Conservation (phyloP, 2,329 filamentous ascomycete genomes). For the Rutstroemia sp. region DNA sequence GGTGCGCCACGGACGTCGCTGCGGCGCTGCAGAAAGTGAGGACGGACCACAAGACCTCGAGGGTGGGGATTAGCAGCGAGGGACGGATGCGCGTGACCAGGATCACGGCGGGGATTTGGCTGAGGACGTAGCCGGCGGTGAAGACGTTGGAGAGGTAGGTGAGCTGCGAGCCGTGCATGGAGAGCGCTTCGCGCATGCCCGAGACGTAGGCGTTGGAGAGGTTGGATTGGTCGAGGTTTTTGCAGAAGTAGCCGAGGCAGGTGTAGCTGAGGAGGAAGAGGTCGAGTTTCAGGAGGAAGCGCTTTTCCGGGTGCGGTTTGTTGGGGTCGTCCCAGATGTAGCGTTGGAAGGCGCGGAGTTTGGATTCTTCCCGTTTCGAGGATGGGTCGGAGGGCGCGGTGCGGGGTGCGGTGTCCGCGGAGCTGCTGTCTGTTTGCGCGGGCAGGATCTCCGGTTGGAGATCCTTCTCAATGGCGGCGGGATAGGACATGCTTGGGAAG, state of each 20-base stretch:
- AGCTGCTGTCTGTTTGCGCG: not conserved
- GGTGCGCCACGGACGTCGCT: constrained; percentile 29
- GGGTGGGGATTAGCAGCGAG: constrained; percentile 20
- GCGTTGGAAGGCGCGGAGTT: constrained; percentile 14
- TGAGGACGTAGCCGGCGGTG: constrained; percentile 33
- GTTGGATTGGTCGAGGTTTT: constrained; percentile 34
- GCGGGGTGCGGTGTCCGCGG: not conserved
- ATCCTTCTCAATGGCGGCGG: not conserved
- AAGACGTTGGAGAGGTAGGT: constrained; percentile 47
- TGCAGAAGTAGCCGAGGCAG: constrained; percentile 40
- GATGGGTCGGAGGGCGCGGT: not conserved
- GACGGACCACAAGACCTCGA: constrained; percentile 22
- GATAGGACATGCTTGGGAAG: not conserved
- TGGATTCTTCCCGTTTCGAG: constrained; percentile 16
- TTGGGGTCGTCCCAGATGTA: constrained; percentile 29
- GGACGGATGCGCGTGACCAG: constrained; percentile 18
- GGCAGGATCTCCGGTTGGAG: not conserved
- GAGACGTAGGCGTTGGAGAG: constrained; percentile 34
- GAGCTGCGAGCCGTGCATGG: constrained; percentile 45
- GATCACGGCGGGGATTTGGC: constrained; percentile 20
- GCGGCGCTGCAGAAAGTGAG: constrained; percentile 20
- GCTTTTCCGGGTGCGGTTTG: constrained; percentile 33
- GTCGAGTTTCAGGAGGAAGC: constrained; percentile 42
- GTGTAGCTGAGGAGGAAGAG: constrained; percentile 39
- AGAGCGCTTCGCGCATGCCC: constrained; percentile 41